Evolutionary conservation across 2,329 filamentous ascomycete species (phyloP), one percentile per base, ranked within the genome.

Genomic region (Thermothelomyces thermophilus): DNA sequence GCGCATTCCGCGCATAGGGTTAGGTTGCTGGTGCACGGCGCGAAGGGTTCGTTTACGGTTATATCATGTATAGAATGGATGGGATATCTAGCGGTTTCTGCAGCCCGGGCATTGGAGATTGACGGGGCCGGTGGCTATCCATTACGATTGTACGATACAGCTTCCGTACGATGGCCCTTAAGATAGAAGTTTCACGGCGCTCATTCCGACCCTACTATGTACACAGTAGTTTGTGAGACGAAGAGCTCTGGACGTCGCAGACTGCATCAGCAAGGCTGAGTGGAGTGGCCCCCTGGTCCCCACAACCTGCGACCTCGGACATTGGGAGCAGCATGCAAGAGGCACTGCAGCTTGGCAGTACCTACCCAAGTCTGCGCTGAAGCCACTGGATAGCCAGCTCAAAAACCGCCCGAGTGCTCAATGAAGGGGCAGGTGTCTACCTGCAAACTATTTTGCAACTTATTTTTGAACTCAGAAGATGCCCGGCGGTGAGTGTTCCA

Each of bases 21-120:
- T 52, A 20, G 53, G 56, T 56, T 53, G 53, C 51, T 55, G 52
- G 58, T 26, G 58, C 51, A 58, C 48, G 53, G 51, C 50, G 56
- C 41, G 51, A 52, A 51, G 41, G 60, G 54, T 55, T 55, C 54
- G 49, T 54, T 54, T 54, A 54, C 46, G 53, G 57, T 58, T 49
- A 56, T 57, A 53, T 56, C 48, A 56, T 52, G 51, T 52, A 58
- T 61, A 61, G 55, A 60, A 56, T 56, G 60, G 57, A 56, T 58
- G 60, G 57, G 55, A 53, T 44, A 42, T 56, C 48, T 44, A 52
- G 50, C 51, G 50, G 53, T 56, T 52, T 51, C 53, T 51, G 50
- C 51, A 55, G 52, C 43, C 51, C 47, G 45, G 46, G 30, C 44
- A 26, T 26, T 37, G 46, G 54, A 48, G 51, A 53, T 56, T 52